Percentiles rank a stretch among this genome's conserved stretches.
Conservation (phyloP, 2,329 filamentous ascomycete genomes). For the Fusarium sulawesiense region DNA sequence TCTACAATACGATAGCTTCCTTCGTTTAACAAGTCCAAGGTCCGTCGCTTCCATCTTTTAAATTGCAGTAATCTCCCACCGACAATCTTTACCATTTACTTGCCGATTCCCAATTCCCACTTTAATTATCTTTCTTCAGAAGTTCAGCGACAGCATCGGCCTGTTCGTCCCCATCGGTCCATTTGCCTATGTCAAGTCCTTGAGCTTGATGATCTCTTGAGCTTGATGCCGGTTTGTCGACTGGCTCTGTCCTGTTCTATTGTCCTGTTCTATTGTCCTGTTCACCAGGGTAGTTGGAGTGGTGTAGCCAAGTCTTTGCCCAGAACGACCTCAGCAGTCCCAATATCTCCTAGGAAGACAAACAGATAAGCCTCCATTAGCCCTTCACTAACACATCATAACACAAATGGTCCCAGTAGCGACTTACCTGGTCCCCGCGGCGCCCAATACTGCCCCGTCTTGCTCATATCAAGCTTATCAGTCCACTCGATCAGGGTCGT, state of each 20-base stretch:
- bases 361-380: conserved; percentile 18
- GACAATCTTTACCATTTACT: conserved; percentile 3
- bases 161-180: conserved; percentile 1
- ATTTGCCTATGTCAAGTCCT: neutral
- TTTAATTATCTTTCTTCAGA: neutral
- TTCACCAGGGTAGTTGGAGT: conserved; percentile 73
- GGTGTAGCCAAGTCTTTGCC: conserved; percentile 72
- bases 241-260: conserved; percentile 14
- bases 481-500: conserved; percentile 71
- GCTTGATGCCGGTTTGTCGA: neutral
- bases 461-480: conserved; percentile 70
- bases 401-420: conserved; percentile 1
- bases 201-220: neutral
- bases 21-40: conserved; percentile 15
- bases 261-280: neutral
- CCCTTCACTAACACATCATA: neutral
- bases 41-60: conserved; percentile 13
- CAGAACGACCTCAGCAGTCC: conserved; percentile 72
- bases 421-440: conserved; percentile 74
- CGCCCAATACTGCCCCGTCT: conserved; percentile 79
- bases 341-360: conserved; percentile 67
- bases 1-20: conserved; percentile 20
- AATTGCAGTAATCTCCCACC: conserved; percentile 37
- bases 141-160: neutral
- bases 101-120: neutral